Percentiles rank a stretch among this genome's conserved stretches.
Evolutionary conservation across 371 early-diverging fungal species (phyloP).

Genomic region (Lichtheimia ornata): DNA sequence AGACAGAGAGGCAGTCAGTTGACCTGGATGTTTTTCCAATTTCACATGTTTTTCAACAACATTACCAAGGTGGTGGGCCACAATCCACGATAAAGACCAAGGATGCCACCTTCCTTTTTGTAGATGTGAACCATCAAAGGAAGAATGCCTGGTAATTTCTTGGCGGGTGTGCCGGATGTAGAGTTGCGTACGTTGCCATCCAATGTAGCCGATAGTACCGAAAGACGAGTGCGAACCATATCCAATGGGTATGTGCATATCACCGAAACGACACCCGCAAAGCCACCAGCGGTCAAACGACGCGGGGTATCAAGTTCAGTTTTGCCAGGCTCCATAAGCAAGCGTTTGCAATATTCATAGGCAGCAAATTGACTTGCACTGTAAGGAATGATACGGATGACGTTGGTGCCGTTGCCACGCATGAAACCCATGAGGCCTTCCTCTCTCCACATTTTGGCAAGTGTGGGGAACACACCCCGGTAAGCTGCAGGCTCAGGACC

Average conservation of each 20-base stretch:
- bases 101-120: constrained; percentile 75
- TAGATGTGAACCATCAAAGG: constrained; percentile 70
- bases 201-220: constrained; percentile 69
- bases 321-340: constrained; percentile 70
- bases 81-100: constrained; percentile 84
- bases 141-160: constrained; percentile 70
- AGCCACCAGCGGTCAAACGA: constrained; percentile 77
- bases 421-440: constrained; percentile 86
- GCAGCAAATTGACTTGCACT: constrained; percentile 89
- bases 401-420: constrained; percentile 93
- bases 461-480: constrained; percentile 70
- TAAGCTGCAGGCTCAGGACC: constrained; percentile 70
- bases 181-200: constrained; percentile 12
- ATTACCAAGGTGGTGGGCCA: constrained; percentile 79
- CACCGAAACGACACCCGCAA: constrained; percentile 84
- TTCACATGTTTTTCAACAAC: neutral
- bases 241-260: constrained; percentile 89
- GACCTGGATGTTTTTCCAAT: neutral
- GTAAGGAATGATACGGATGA: constrained; percentile 91
- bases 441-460: constrained; percentile 83
- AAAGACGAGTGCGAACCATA: constrained; percentile 84
- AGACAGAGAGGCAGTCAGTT: too few species aligned
- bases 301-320: constrained; percentile 73
- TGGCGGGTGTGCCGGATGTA: constrained; percentile 11
- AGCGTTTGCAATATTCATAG: constrained; percentile 75